Conservation (phyloP, 2,329 filamentous ascomycete species). For the Trichocomaceae sp. region DNA sequence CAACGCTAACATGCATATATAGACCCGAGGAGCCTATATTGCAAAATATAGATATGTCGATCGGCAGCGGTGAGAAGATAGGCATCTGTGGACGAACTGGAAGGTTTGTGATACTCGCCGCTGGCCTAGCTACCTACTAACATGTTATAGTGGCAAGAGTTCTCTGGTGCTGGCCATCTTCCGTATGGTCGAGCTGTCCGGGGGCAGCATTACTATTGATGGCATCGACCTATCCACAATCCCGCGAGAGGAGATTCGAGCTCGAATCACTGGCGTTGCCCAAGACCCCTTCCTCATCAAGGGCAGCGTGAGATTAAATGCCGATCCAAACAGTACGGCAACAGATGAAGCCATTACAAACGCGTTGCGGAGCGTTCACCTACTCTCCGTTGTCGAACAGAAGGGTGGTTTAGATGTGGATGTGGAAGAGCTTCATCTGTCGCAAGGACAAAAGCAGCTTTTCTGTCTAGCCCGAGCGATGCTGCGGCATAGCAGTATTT, state of each 20-base stretch:
- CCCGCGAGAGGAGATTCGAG: conserved; percentile 34
- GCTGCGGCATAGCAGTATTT: conserved; percentile 40
- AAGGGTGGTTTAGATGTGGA: conserved; percentile 36
- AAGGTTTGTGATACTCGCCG: conserved; percentile 5
- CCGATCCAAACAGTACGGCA: conserved; percentile 30
- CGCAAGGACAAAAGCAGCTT: conserved; percentile 57
- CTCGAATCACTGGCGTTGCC: conserved; percentile 37
- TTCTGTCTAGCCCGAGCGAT: conserved; percentile 58
- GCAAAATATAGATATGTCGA: conserved; percentile 41
- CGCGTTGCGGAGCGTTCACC: conserved; percentile 34
- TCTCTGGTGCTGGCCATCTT: conserved; percentile 38
- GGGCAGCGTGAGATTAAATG: conserved; percentile 35
- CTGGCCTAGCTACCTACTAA: background rate
- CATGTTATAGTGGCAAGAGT: conserved; percentile 34
- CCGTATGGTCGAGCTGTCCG: conserved; percentile 36
- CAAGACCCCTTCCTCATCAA: conserved; percentile 41
- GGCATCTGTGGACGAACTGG: conserved; percentile 38
- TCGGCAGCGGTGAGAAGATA: conserved; percentile 38
- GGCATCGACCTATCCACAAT: conserved; percentile 36
- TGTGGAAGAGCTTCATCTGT: conserved; percentile 47
- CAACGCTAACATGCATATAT: background rate
- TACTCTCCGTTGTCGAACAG: conserved; percentile 31
- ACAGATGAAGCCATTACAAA: conserved; percentile 30
- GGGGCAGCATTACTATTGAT: conserved; percentile 39
- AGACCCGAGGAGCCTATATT: conserved; percentile 33